Evolutionary conservation across 2,329 filamentous ascomycete species (phyloP), one percentile per base, ranked within the genome.

Genomic region (Ambrosiella cleistominuta): DNA sequence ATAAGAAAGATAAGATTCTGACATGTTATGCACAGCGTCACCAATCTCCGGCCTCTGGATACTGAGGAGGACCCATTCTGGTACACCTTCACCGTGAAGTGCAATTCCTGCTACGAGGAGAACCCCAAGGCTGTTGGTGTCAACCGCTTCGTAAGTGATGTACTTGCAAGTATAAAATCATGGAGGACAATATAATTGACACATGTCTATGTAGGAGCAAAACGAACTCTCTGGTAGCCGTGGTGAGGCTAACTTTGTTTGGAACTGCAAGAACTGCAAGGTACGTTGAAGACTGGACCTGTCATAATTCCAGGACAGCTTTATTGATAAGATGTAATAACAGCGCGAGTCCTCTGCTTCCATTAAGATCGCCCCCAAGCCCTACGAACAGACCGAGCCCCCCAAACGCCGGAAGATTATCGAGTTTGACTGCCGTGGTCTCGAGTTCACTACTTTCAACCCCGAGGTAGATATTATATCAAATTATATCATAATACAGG

Each of bases 201-300:
- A 36, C 11, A 17, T 49, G 17, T 44, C 3, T 1, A n/a, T 56
- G 2, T 62, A 95, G 88, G 91, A 97, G 68, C 78, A 76, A 66
- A 90, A 94, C 67, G 89, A 96, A 63, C 82, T 96, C 69, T 93
- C 88, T 63, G 90, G 90, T 40, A 96, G 90, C 69, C 81, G 88
- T 66, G 93, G 93, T 63, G 90, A 97, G 70, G 93, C 93, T 61
- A 97, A 97, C 71, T 98, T 98, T 70, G 93, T 98, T n/a, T 98
- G 93, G 91, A 90, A 83, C 70, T 98, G 93, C 78, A 95, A 94
- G 72, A 91, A 93, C 68, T 98, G 93, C 82, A 94, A 93, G 80
- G 89, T 93, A 64, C 37, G 72, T 40, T 44, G 19, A 17, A 49
- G 7, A 7, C 11, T 40, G 49, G 36, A 9, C 7, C 13, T 7